Conservation (phyloP, 1,284 basidiomycete genomes). For the Heterobasidion parviporum region DNA sequence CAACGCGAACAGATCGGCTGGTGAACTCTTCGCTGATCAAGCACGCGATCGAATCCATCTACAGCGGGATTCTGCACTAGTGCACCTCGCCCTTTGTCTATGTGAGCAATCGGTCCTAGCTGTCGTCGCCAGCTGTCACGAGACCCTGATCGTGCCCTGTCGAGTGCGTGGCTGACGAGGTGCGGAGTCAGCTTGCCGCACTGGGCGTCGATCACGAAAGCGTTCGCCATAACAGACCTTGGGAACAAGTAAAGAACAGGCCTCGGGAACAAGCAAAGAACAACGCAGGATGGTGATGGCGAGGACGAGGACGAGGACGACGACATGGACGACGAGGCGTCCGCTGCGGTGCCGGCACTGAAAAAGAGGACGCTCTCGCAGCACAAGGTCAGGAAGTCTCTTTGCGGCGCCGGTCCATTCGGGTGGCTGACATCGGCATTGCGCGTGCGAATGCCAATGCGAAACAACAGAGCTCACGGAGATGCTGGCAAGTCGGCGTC, state of each 20-base stretch:
- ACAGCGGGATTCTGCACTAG: conserved; percentile 85
- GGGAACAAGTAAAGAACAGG: conserved; percentile 36
- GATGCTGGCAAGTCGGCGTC: conserved; percentile 84
- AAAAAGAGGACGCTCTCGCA: conserved; percentile 64
- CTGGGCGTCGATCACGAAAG: conserved; percentile 59
- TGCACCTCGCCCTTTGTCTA: conserved; percentile 90
- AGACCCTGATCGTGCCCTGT: conserved; percentile 24
- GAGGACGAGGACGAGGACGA: conserved; percentile 18
- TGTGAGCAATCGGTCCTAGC: conserved; percentile 65
- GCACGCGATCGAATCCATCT: conserved; percentile 82
- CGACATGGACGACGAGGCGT: neutral
- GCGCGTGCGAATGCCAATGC: no score
- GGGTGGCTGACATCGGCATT: conserved; percentile 3
- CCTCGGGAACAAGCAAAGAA: no score
- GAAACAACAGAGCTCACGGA: conserved; percentile 64
- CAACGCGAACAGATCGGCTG: conserved; percentile 65
- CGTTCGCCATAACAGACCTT: conserved; percentile 25
- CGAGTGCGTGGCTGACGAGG: conserved; percentile 67
- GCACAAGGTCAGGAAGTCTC: conserved; percentile 88
- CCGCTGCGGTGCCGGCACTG: conserved; percentile 9
- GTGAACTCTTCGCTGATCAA: conserved; percentile 89
- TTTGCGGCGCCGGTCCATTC: no score
- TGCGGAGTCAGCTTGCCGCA: conserved; percentile 61
- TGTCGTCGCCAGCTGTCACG: neutral
- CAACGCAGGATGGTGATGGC: conserved; percentile 21